Evolutionary conservation across 2,329 filamentous ascomycete genomes (phyloP).

Genomic region (Shiraia bambusicola): DNA sequence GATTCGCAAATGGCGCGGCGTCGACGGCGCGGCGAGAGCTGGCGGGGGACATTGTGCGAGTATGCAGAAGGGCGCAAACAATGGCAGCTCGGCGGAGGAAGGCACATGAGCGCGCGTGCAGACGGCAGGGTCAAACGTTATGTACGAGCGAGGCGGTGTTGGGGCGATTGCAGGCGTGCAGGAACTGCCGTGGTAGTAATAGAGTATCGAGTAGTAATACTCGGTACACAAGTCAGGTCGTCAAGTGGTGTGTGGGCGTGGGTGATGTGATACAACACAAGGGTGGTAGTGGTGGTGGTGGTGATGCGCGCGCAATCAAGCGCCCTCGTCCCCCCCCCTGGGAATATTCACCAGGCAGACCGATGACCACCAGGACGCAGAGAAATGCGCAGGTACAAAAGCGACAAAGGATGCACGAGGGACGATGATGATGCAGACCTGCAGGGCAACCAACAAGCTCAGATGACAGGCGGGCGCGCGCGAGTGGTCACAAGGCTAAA

Average conservation of each 20-base stretch:
- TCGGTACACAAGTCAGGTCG: too few relatives aligned
- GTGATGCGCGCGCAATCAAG: constrained; percentile 8
- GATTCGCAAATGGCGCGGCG: constrained; percentile 38
- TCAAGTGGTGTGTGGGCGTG: constrained; percentile 2
- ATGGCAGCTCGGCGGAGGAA: constrained; percentile 36
- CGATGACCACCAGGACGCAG: constrained; percentile 8
- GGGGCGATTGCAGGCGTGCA: too few relatives aligned
- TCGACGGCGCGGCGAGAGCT: constrained; percentile 35
- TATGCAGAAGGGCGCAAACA: constrained; percentile 39
- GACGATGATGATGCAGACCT: constrained; percentile 10
- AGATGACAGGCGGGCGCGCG: constrained; percentile 16
- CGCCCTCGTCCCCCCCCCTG: too few relatives aligned
- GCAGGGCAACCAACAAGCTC: constrained; percentile 17
- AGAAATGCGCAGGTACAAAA: constrained; percentile 14
- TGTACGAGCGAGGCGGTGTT: constrained; percentile 4
- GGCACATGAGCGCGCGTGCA: constrained; percentile 41
- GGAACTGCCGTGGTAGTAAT: too few relatives aligned
- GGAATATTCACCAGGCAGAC: background rate
- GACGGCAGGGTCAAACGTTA: constrained; percentile 28
- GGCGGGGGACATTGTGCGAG: constrained; percentile 39
- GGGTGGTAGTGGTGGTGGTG: background rate
- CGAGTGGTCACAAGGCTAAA: constrained; percentile 29
- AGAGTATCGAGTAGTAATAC: too few relatives aligned
- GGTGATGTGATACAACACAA: background rate
- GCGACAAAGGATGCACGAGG: too few relatives aligned